Conservation (phyloP, 2,329 filamentous ascomycete genomes). For the Seiridium unicorne region DNA sequence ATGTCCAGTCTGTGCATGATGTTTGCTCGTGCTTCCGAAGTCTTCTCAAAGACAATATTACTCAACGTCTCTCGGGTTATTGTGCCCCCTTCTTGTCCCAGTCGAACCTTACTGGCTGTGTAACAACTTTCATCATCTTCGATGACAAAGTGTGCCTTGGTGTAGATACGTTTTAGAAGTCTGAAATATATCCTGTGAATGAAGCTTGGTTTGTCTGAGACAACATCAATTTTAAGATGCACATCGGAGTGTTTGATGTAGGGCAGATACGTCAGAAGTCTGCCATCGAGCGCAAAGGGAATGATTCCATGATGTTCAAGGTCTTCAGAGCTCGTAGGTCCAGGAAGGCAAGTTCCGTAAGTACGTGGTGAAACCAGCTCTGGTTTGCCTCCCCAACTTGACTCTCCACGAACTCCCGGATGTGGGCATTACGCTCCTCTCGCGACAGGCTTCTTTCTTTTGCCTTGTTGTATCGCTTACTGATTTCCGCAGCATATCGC, state of each 20-base stretch:
- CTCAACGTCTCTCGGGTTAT: not conserved
- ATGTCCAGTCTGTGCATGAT: not conserved
- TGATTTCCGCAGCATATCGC: constrained; percentile 2
- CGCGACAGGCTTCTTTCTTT: not conserved
- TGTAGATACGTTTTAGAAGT: constrained; percentile 10
- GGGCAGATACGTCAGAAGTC: not conserved
- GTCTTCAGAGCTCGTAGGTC: not conserved
- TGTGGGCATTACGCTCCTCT: not conserved
- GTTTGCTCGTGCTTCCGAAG: not conserved
- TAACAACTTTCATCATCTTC: not conserved
- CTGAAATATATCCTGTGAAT: constrained; percentile 11
- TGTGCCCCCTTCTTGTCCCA: not conserved
- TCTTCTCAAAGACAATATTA: not conserved
- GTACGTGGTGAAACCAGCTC: constrained; percentile 12
- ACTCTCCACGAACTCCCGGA: not conserved
- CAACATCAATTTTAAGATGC: not conserved
- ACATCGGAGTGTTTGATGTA: constrained; percentile 6
- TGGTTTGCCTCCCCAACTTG: not conserved
- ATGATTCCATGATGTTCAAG: constrained; percentile 5
- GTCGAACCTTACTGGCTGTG: not conserved
- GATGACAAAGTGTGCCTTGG: not conserved
- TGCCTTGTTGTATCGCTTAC: not conserved
- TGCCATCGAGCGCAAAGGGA: constrained; percentile 9
- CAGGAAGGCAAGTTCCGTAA: constrained; percentile 14
- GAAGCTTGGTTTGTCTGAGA: not conserved